These are phyloP conservation scores for Periconia sp. DNA, from an alignment of 2,329 filamentous ascomycete genomes.

Conservation along the genomic window DNA sequence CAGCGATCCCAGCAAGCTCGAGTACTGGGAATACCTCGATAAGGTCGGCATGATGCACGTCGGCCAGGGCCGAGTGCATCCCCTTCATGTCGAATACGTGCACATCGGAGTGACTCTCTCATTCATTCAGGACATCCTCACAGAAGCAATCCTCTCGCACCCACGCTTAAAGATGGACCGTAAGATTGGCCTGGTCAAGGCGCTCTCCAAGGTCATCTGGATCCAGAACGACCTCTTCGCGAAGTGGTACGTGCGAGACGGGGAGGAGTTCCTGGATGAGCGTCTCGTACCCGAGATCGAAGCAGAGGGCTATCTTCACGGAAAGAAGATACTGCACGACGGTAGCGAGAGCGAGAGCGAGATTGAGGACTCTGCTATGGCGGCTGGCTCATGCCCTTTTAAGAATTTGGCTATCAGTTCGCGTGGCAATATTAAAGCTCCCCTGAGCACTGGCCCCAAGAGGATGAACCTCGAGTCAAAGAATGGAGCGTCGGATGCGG, in stretches of 20 bases:
- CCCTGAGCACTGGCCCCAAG: constrained; percentile 12
- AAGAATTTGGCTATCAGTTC: constrained; percentile 30
- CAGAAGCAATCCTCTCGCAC: constrained; percentile 75
- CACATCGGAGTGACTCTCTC: constrained; percentile 76
- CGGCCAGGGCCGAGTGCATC: constrained; percentile 73
- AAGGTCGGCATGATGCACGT: constrained; percentile 88
- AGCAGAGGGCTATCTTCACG: constrained; percentile 44
- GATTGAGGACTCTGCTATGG: constrained; percentile 29
- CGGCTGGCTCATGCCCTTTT: constrained; percentile 36
- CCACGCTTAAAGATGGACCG: constrained; percentile 69
- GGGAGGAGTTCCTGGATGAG: constrained; percentile 63
- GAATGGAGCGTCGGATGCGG: constrained; percentile 14
- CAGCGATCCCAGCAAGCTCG: constrained; percentile 74
- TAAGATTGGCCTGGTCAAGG: constrained; percentile 77
- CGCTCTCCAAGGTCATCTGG: constrained; percentile 82
- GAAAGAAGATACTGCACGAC: constrained; percentile 39
- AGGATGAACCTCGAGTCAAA: constrained; percentile 15
- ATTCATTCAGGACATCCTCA: constrained; percentile 79
- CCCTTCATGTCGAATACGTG: constrained; percentile 80
- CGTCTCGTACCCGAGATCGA: constrained; percentile 47
- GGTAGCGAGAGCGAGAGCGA: constrained; percentile 38
- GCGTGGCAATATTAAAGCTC: constrained; percentile 9
- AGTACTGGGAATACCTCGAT: constrained; percentile 84
- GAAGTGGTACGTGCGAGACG: constrained; percentile 78
- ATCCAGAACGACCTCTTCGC: constrained; percentile 87